Evolutionary conservation across 1,284 basidiomycete species (phyloP), one percentile per base, ranked within the genome.

Genomic region (Irpex sp.): DNA sequence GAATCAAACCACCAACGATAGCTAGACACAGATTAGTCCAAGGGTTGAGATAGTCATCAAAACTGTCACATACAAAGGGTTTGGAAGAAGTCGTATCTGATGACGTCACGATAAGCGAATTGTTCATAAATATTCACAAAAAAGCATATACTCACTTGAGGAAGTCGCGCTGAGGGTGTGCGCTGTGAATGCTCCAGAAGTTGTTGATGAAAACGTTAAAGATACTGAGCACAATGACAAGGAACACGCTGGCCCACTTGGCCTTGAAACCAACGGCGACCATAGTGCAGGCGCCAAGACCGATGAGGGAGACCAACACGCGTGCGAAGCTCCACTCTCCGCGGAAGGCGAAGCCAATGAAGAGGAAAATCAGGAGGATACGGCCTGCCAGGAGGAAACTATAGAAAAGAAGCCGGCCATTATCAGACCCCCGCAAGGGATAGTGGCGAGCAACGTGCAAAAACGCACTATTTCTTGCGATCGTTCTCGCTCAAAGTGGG

Each of bases 151-250:
- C 85, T 66, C 76, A 92, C 88, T 97, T 97, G 73, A 99, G 86
- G 87, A 99, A 99, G 75, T 99, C 97, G 63, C 97, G 88, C 73
- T 95, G 93, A 64, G 96, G 97, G 78, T 99, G 97, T 57, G 88
- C 86, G 57, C 88, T 84, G 76, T 95, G 91, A n/a, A 98, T 89
- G 68, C 87, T 90, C 97, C 97, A 99, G 90, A 94, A 99, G 79
- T 98, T 98, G 85, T 99, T 99, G 78, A 95, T 94, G 71, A 97
- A 92, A 39, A 98, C 92, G 76, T 99, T 99, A 89, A 99, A 97
- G 67, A 94, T 77, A 74, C 91, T 94, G 69, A 99, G 81, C 5
- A 97, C 84, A 68, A 97, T 77, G 65, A 98, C 95, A 64, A 99
- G 86, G 89, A 99, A 98, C n/a, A 89, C 87, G 2, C 97, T 97